Evolutionary conservation across 2,329 filamentous ascomycete genomes (phyloP), one percentile per base, ranked within the genome.

Genomic region (Diaporthe batatas): DNA sequence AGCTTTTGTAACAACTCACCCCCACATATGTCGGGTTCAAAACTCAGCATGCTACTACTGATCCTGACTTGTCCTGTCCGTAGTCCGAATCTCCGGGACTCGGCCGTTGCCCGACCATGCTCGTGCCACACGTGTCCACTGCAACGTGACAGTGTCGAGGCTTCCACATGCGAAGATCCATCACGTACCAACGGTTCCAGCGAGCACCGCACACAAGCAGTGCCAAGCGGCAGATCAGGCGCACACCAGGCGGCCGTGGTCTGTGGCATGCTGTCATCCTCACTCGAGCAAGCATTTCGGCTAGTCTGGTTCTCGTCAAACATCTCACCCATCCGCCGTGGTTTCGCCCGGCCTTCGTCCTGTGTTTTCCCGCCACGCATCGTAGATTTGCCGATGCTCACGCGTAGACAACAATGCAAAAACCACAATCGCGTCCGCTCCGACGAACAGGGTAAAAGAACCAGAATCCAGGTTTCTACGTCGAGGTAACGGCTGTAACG

Each of bases 401-500:
- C 47, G 32, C 62, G 47, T 16, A 67, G 29, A 67, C 32, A 47
- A 21, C 62, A 67, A 53, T 25, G 62, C 62, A 39, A 39, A 67
- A 10, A 47, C 39, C 32, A 49, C 47, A 34, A 21, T n/a, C 39
- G 21, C 21, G 32, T 53, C 47, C 29, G 47, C 47, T 25, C 32
- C n/a, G 12, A 53, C 62, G 47, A 67, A 53, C 62, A 18, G 47
- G 47, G 47, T 53, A 47, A 51, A 21, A 36, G 47, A 25, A 25
- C 29, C 14, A 23, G 44, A 42, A 25, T 25, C 34, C 71, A 49
- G 67, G 57, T 42, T 54, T n/a, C 39, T 32, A 34, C 14, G 62
- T 53, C n/a, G 34, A 53, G 32, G n/a, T 53, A 18, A 53, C 32
- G 62, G 32, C 62, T 67, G 62, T 67, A 67, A 67, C 62, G n/a